A percentile compares a stretch with the other conserved stretches of the same genome.
Evolutionary conservation across 139 green algal genomes (phyloP).

Genomic region (Coelastrella sp.): DNA sequence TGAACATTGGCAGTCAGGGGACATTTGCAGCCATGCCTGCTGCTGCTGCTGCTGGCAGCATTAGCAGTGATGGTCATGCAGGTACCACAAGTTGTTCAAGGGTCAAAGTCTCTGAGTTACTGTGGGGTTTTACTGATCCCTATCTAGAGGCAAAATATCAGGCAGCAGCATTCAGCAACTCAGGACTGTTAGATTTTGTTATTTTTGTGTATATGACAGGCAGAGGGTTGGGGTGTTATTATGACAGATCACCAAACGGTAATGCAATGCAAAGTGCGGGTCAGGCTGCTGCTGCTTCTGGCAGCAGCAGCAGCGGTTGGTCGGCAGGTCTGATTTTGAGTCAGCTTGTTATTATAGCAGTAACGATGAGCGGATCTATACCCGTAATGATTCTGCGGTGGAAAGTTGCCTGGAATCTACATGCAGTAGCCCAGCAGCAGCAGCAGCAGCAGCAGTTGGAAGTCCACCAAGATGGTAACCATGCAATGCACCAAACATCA

Average conservation of each 20-base stretch:
- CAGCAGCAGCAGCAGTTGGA: constrained; percentile 10
- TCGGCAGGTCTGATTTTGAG: not conserved
- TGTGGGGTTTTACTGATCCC: not conserved
- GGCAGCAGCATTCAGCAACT: constrained; percentile 2
- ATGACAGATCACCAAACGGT: not conserved
- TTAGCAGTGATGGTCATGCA: too few relatives aligned
- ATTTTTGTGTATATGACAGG: not conserved
- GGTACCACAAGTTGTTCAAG: too few relatives aligned
- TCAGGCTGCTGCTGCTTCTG: not conserved
- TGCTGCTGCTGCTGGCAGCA: too few relatives aligned
- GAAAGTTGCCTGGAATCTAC: not conserved
- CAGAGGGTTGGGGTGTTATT: not conserved
- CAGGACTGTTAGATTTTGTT: not conserved
- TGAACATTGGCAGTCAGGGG: too few relatives aligned
- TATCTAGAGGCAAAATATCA: not conserved
- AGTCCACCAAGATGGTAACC: too few relatives aligned
- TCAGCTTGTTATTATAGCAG: not conserved
- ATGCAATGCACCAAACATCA: too few relatives aligned
- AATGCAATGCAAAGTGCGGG: not conserved
- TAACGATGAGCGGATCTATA: not conserved
- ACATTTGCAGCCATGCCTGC: too few relatives aligned
- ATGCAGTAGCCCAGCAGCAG: not conserved
- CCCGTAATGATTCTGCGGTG: not conserved
- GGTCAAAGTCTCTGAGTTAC: not conserved
- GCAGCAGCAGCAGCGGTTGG: not conserved